These are phyloP conservation scores for Schizophyllum amplum DNA, from an alignment of 1,284 basidiomycete genomes.

Conservation along the genomic window DNA sequence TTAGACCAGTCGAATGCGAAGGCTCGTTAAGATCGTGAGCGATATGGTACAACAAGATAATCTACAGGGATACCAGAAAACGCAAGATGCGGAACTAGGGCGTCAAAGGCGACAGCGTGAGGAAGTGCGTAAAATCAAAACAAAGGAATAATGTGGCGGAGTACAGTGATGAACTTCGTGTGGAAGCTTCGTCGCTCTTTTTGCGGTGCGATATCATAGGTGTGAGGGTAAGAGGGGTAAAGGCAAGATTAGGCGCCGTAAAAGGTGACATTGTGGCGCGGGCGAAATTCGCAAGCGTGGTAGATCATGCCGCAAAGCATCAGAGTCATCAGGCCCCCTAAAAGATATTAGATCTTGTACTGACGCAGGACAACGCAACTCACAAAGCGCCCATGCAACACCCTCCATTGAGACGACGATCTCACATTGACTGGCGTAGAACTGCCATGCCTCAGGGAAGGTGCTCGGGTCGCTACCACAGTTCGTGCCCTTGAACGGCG, in stretches of 20 bases:
- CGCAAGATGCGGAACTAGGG: neutral
- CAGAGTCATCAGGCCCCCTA: conserved; percentile 19
- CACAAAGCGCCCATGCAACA: conserved; percentile 22
- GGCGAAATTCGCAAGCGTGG: conserved; percentile 8
- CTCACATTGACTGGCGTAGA: conserved; percentile 17
- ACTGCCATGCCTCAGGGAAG: conserved; percentile 18
- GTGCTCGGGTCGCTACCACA: conserved; percentile 12
- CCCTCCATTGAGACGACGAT: conserved; percentile 21
- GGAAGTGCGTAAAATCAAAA: neutral
- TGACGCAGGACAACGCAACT: neutral
- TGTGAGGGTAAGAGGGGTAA: neutral
- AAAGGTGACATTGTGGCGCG: neutral
- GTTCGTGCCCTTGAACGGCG: conserved; percentile 17
- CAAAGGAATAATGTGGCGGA: neutral
- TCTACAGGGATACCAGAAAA: neutral
- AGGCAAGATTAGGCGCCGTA: neutral
- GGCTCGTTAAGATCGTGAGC: neutral
- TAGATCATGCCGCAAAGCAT: conserved; percentile 19
- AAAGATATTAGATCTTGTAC: neutral
- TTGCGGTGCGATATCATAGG: too few relatives aligned
- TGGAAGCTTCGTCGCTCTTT: neutral
- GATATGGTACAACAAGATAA: neutral
- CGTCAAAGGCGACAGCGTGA: neutral
- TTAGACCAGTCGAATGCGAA: neutral
- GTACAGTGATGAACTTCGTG: neutral